These are phyloP conservation scores for Cicer bijugum DNA, from an alignment of 306 rosid species.

Conservation along the genomic window DNA sequence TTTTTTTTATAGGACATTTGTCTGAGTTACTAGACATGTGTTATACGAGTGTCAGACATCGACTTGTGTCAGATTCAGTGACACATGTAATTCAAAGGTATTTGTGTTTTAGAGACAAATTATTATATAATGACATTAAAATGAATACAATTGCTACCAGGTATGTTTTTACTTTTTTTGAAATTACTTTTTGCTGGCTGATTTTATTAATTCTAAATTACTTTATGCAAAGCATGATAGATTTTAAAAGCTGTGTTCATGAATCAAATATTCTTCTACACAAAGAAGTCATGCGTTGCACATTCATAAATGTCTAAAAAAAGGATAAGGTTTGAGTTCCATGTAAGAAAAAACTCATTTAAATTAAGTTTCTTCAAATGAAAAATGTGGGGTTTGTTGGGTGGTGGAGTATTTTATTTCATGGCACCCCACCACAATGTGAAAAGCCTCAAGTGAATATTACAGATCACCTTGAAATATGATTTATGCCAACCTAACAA, in stretches of 20 bases:
- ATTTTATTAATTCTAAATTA: background rate
- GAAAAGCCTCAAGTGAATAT: slow-evolving; percentile 38
- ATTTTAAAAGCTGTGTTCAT: background rate
- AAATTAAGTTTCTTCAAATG: background rate
- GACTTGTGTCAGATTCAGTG: no score
- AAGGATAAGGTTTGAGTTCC: slow-evolving; percentile 1
- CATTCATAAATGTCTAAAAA: background rate
- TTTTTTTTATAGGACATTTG: no score
- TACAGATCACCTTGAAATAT: slow-evolving; percentile 43
- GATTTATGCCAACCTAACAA: slow-evolving; percentile 44
- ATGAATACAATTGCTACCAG: background rate
- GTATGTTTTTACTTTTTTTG: background rate
- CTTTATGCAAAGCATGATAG: background rate
- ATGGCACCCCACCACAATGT: slow-evolving; percentile 5
- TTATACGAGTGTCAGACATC: no score
- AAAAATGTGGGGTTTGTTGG: background rate
- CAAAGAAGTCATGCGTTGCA: background rate
- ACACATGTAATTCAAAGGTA: no score
- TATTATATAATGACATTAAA: background rate
- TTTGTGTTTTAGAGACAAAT: no score
- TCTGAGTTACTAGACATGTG: no score
- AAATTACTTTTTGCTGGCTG: background rate
- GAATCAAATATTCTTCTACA: background rate
- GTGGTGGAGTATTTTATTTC: background rate
- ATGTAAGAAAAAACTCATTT: background rate